A percentile compares a stretch with the other conserved stretches of the same genome.
Evolutionary conservation across 1,284 basidiomycete species (phyloP).

Genomic region (Takashimella tepidaria): DNA sequence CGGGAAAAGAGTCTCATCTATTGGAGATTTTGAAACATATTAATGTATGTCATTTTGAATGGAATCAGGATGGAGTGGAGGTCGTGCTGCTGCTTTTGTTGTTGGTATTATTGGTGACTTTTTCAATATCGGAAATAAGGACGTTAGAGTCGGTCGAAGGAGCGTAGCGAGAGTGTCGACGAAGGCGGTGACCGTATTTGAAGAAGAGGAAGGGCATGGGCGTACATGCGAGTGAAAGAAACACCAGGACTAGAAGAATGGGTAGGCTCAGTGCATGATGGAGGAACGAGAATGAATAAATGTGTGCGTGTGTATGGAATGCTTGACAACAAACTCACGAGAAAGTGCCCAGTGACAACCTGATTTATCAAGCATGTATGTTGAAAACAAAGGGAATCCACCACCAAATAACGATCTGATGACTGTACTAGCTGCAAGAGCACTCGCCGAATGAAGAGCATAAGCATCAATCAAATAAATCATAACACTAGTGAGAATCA

Average conservation of each 20-base stretch:
- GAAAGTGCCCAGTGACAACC: slow-evolving; percentile 57
- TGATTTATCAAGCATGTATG: slow-evolving; percentile 55
- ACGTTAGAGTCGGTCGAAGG: slow-evolving; percentile 24
- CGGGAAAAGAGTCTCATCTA: too few species aligned
- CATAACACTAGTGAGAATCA: slow-evolving; percentile 29
- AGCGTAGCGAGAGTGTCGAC: slow-evolving; percentile 19
- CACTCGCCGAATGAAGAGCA: slow-evolving; percentile 51
- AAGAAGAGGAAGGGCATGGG: slow-evolving; percentile 54
- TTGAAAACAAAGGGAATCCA: slow-evolving; percentile 57
- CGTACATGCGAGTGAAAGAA: slow-evolving; percentile 55
- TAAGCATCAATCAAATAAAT: slow-evolving; percentile 62
- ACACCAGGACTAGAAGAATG: slow-evolving; percentile 53
- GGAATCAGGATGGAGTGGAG: too few species aligned
- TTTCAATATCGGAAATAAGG: slow-evolving; percentile 6
- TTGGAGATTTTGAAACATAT: too few species aligned
- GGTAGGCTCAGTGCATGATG: too few species aligned
- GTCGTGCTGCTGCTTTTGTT: too few species aligned
- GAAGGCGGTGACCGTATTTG: slow-evolving; percentile 32
- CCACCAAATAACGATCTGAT: slow-evolving; percentile 60
- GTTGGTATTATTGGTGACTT: slow-evolving; percentile 4
- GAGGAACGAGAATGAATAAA: too few species aligned
- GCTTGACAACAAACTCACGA: slow-evolving; percentile 3
- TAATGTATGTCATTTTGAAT: too few species aligned
- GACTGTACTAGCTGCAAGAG: slow-evolving; percentile 64
- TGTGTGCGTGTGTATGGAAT: too few species aligned